Base-by-base conservation (phyloP, 2,329 filamentous ascomycete genomes). In the Colletotrichum tropicale region DNA sequence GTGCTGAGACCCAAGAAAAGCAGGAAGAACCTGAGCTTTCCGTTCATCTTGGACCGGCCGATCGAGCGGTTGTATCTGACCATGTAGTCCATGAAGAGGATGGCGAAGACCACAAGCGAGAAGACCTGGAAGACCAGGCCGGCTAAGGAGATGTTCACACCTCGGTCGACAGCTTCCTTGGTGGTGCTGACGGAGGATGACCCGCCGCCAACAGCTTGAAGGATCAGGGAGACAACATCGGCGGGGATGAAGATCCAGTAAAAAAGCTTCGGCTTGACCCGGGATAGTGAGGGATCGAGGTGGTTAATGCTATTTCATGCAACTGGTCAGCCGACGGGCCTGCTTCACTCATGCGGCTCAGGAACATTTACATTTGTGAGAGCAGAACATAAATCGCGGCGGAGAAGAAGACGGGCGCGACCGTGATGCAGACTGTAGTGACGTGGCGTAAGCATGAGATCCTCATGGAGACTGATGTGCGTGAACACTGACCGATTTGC, bases 71-170 rank as follows among this genome's bases (percentile, higher is more conserved):
- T 70, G 28, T 81, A 84, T 9, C 77, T 78, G 18, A 81, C 4
- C 6, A 89, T 78, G 76, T 89, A 90, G 70, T 85, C 83, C 67
- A 71, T 80, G 21, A 88, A 88, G 36, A 86, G 84, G 64, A 79
- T 71, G 32, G 82, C 83, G 78, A 91, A 91, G 52, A 86, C 77
- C 13, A 86, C 81, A 18, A 90, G 86, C 10, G 87, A 88, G 77
- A 85, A 82, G 60, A 91, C 85, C 75, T 91, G 89, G 78, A 91
- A 87, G 55, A 87, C 80, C 73, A 91, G 86, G 13, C 89, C 89
- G 6, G 85, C 87, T 16, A 90, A 84, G 78, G 89, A 88, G 65
- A 89, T 84, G 77, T 89, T 76, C 16, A 89, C 87, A 55, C 88
- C 89, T 0, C 81, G 78, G 15, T 83, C 78, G 30, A 82, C 74